Conservation (phyloP, 805 yeast genomes). For the Yarrowia sp. region DNA sequence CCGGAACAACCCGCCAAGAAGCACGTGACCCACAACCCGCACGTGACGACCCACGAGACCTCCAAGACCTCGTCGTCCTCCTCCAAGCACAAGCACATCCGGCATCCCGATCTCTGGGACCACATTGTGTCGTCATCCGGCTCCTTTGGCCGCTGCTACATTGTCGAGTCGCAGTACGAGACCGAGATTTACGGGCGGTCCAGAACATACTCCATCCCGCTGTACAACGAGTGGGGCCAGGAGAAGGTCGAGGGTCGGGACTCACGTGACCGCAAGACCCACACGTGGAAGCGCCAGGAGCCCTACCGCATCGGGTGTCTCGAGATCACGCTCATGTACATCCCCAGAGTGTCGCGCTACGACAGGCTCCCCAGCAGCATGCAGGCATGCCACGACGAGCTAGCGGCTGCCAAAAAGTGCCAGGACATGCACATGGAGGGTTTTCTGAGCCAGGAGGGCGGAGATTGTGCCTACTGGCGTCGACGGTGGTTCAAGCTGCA, state of each 20-base stretch:
- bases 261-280: conserved; percentile 9
- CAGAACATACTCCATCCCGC: conserved; percentile 61
- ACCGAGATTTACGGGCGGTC: conserved; percentile 62
- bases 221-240: conserved; percentile 52
- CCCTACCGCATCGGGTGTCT: conserved; percentile 59
- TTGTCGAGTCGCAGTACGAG: conserved; percentile 68
- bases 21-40: not conserved
- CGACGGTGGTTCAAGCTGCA: conserved; percentile 75
- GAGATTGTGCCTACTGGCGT: conserved; percentile 79
- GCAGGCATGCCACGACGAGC: conserved; percentile 50
- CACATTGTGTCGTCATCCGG: conserved; percentile 80
- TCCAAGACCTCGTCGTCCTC: not conserved
- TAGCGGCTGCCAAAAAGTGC: conserved; percentile 41
- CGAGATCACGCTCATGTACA: conserved; percentile 62
- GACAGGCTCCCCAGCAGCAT: conserved; percentile 60
- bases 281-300: conserved; percentile 32
- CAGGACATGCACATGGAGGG: conserved; percentile 60
- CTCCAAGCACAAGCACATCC: not conserved
- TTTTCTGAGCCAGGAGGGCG: conserved; percentile 87
- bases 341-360: conserved; percentile 60
- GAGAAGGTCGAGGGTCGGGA: conserved; percentile 5
- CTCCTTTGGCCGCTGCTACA: conserved; percentile 81
- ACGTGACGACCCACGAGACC: not conserved
- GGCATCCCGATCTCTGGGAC: conserved; percentile 56
- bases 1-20: conserved; percentile 23